A percentile compares a stretch with the other conserved stretches of the same genome.
Conservation (phyloP, 805 yeast species). For the Starmerella bombicola region DNA sequence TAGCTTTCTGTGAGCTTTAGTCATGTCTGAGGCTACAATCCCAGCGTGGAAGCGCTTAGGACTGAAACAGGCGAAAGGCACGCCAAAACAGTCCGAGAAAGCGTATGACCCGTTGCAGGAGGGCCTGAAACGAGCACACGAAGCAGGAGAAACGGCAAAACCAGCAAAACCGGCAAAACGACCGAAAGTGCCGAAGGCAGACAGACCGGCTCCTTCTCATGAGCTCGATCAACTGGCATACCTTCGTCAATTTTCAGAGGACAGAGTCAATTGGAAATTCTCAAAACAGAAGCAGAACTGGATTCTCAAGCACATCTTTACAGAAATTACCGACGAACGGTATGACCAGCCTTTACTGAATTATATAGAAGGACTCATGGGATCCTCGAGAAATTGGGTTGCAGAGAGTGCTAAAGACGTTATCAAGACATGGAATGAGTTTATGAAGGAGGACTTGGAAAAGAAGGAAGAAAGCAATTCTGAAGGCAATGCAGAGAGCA, state of each 20-base stretch:
- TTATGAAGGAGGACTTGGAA: conserved; percentile 29
- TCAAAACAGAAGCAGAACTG: conserved; percentile 80
- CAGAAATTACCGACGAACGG: conserved; percentile 35
- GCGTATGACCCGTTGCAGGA: conserved; percentile 24
- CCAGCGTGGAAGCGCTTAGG: conserved; percentile 84
- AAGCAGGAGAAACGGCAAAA: conserved; percentile 15
- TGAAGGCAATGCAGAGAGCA: conserved; percentile 10
- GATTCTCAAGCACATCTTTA: conserved; percentile 51
- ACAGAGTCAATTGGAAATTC: conserved; percentile 61
- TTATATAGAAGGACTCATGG: conserved; percentile 53
- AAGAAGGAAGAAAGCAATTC: conserved; percentile 1
- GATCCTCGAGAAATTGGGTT: conserved; percentile 52
- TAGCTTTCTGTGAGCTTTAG: no score
- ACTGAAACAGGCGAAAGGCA: conserved; percentile 35
- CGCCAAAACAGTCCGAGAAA: conserved; percentile 26
- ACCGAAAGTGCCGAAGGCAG: conserved; percentile 52
- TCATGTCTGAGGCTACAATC: conserved; percentile 23
- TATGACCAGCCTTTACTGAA: conserved; percentile 40
- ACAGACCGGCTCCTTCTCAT: conserved; percentile 53
- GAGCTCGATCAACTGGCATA: conserved; percentile 65
- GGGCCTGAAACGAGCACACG: conserved; percentile 24
- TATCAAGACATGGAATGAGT: conserved; percentile 45
- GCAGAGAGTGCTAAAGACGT: conserved; percentile 38
- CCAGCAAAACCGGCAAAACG: conserved; percentile 55
- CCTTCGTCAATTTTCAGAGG: conserved; percentile 44